A percentile compares a stretch with the other conserved stretches of the same genome.
phyloP scores from a whole-genome alignment of 257 asterid species.

The Solanum dulcamara region DNA sequence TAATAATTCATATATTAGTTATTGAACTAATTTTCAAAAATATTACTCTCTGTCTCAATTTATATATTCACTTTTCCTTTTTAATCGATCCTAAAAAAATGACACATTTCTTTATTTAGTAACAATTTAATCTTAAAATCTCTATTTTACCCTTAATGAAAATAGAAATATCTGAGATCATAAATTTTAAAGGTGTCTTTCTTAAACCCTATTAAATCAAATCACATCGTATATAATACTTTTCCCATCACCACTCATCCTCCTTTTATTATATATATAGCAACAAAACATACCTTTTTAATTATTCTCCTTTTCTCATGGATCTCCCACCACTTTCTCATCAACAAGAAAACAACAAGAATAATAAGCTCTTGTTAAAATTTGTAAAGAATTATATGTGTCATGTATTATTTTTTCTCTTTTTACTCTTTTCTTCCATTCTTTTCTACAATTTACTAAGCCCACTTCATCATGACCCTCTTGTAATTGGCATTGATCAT shows the following conservation, averaged over 20 bases:
- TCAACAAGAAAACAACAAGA: background rate
- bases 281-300: background rate
- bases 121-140: no score
- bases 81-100: no score
- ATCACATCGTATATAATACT: background rate
- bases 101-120: no score
- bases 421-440: slow-evolving; percentile 25
- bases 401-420: slow-evolving; percentile 19
- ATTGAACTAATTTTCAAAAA: background rate
- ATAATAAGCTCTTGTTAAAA: slow-evolving; percentile 3
- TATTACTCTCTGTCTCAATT: no score
- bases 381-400: slow-evolving; percentile 8
- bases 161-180: no score
- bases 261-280: background rate
- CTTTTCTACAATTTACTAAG: slow-evolving; percentile 9
- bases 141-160: no score
- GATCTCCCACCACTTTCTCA: slow-evolving; percentile 8
- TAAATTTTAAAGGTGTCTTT: no score
- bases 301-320: slow-evolving; percentile 12
- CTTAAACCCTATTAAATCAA: no score
- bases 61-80: no score
- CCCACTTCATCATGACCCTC: slow-evolving; percentile 24
- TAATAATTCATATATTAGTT: background rate
- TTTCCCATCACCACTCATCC: background rate
- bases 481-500: slow-evolving; percentile 14